Percentiles rank a stretch among this genome's conserved stretches.
Evolutionary conservation across 2,329 filamentous ascomycete species (phyloP).

Genomic region (Fusarium praegraminearum): DNA sequence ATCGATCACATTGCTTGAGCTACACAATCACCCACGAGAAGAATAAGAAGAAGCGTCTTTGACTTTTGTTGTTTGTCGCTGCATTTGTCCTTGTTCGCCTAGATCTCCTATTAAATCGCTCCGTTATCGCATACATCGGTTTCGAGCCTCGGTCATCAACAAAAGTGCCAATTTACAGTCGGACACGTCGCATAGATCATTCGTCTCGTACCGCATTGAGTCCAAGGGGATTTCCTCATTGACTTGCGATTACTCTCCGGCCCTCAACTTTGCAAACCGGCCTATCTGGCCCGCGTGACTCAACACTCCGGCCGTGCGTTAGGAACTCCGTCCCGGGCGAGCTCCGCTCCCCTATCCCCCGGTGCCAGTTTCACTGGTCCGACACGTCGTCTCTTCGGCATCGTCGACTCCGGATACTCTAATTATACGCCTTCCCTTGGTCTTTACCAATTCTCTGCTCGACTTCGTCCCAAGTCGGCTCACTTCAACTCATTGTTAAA

Average conservation of each 20-base stretch:
- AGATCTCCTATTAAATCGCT: slow-evolving; percentile 29
- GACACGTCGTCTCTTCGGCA: slow-evolving; percentile 48
- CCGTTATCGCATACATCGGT: slow-evolving; percentile 20
- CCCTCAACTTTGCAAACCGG: slow-evolving; percentile 29
- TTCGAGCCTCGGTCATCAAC: slow-evolving; percentile 29
- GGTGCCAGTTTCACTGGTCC: slow-evolving; percentile 48
- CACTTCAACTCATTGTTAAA: slow-evolving; percentile 42
- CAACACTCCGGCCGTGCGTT: slow-evolving; percentile 42
- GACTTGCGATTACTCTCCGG: slow-evolving; percentile 25
- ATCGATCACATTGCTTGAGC: slow-evolving; percentile 40
- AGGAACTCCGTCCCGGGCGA: slow-evolving; percentile 45
- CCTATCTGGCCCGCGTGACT: slow-evolving; percentile 42
- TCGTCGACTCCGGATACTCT: slow-evolving; percentile 45
- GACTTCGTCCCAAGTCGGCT: slow-evolving; percentile 50
- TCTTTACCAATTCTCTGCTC: slow-evolving; percentile 22
- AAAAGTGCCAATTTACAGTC: slow-evolving; percentile 19
- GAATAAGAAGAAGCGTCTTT: slow-evolving; percentile 52
- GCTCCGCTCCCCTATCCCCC: slow-evolving; percentile 49
- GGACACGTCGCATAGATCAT: slow-evolving; percentile 29
- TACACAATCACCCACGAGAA: slow-evolving; percentile 47
- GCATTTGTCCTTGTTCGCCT: slow-evolving; percentile 37
- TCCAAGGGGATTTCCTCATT: slow-evolving; percentile 44
- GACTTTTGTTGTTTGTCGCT: slow-evolving; percentile 39
- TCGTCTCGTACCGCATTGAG: slow-evolving; percentile 40
- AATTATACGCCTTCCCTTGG: slow-evolving; percentile 18